Evolutionary conservation across 805 yeast genomes (phyloP).

Genomic region (Teunomyces atbi): DNA sequence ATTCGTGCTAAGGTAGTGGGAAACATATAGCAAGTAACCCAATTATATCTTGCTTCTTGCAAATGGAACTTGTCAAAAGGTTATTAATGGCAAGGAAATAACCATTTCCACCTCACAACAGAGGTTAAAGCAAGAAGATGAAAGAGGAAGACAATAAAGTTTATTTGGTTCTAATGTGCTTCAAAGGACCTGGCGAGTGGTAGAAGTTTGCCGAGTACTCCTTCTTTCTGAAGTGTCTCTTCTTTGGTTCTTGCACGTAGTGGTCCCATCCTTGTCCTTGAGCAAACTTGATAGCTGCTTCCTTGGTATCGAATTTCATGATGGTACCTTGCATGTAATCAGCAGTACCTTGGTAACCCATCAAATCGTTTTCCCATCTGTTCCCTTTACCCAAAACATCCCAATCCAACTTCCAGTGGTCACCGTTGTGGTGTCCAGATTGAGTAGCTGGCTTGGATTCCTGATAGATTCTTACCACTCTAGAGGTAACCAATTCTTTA

Average conservation of each 20-base stretch:
- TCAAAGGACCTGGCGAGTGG: conserved; percentile 68
- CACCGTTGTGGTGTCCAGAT: conserved; percentile 56
- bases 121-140: not conserved
- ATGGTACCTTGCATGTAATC: conserved; percentile 82
- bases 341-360: conserved; percentile 78
- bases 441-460: conserved; percentile 82
- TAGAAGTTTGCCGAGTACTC: conserved; percentile 70
- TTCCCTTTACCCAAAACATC: conserved; percentile 73
- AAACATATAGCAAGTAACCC: not conserved
- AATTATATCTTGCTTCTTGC: not conserved
- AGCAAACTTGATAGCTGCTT: conserved; percentile 76
- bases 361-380: conserved; percentile 87
- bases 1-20: not conserved
- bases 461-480: conserved; percentile 75
- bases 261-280: conserved; percentile 84
- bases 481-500: conserved; percentile 51
- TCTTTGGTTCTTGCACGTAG: conserved; percentile 78
- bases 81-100: not conserved
- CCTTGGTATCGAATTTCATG: conserved; percentile 70
- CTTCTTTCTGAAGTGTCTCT: conserved; percentile 70
- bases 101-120: too few species aligned
- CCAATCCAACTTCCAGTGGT: conserved; percentile 79
- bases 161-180: conserved; percentile 78
- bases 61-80: not conserved
- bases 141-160: not conserved